A percentile compares a stretch with the other conserved stretches of the same genome.
phyloP scores from a whole-genome alignment of 2,329 filamentous ascomycete species.

The Sporothrix protearum region DNA sequence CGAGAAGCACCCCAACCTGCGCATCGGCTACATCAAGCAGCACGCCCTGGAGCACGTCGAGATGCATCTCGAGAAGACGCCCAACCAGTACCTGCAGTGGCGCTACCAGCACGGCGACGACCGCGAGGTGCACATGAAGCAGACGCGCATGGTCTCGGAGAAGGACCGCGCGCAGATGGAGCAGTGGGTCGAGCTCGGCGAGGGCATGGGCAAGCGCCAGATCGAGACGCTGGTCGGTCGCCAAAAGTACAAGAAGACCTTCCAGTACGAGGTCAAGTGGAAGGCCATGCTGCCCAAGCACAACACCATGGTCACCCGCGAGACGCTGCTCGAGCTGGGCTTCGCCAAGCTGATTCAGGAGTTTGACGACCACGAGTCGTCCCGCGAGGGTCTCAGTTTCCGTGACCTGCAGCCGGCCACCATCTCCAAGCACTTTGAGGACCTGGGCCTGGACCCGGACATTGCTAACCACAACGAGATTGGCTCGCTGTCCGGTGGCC shows the following conservation, averaged over 20 bases:
- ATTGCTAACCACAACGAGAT: constrained; percentile 99
- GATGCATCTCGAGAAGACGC: constrained; percentile 99
- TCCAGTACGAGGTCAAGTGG: constrained; percentile 99
- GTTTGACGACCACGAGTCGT: constrained; percentile 97
- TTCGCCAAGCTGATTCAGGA: constrained; percentile 95
- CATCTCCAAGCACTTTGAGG: constrained; percentile 97
- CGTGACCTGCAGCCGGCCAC: constrained; percentile 87
- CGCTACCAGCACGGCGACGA: constrained; percentile 96
- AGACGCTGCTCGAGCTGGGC: constrained; percentile 80
- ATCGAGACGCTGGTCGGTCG: constrained; percentile 90
- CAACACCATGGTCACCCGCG: constrained; percentile 89
- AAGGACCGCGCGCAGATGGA: constrained; percentile 89
- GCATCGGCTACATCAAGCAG: constrained; percentile 99
- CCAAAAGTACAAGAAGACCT: constrained; percentile 98
- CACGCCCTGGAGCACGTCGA: constrained; percentile 98
- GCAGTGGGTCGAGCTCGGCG: constrained; percentile 77
- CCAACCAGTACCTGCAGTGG: constrained; percentile 98
- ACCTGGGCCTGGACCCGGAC: constrained; percentile 91
- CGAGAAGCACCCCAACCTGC: constrained; percentile 96
- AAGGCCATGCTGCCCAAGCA: constrained; percentile 79
- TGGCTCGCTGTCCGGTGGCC: constrained; percentile 88
- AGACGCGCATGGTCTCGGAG: constrained; percentile 83
- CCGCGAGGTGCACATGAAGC: constrained; percentile 95
- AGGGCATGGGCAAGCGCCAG: constrained; percentile 72
- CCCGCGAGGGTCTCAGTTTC: constrained; percentile 96